Evolutionary conservation across 2,329 filamentous ascomycete species (phyloP).

Genomic region (Daldinia sp.): DNA sequence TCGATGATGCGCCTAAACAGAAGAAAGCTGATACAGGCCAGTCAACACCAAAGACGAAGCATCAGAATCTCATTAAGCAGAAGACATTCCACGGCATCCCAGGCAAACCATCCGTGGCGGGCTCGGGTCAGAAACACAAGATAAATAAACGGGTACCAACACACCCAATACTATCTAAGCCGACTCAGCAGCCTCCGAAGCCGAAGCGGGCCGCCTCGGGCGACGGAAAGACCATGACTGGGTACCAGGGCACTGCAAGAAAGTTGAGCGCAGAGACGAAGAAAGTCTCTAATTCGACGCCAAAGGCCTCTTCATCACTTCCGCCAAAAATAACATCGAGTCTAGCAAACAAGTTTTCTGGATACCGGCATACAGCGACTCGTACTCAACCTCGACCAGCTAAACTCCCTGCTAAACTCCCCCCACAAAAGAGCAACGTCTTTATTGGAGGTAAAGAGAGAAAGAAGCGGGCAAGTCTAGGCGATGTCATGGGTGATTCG

Average conservation of each 20-base stretch:
- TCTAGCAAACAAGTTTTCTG: slow-evolving; percentile 36
- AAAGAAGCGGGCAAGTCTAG: slow-evolving; percentile 50
- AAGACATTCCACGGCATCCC: slow-evolving; percentile 33
- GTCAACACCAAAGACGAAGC: slow-evolving; percentile 2
- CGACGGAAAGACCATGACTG: slow-evolving; percentile 36
- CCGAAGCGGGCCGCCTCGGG: slow-evolving; percentile 16
- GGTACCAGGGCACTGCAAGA: slow-evolving; percentile 50
- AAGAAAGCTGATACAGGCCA: slow-evolving; percentile 22
- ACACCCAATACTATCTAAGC: slow-evolving; percentile 20
- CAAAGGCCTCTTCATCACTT: slow-evolving; percentile 11
- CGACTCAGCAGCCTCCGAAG: slow-evolving; percentile 9
- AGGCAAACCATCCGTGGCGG: background rate
- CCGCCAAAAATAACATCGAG: slow-evolving; percentile 31
- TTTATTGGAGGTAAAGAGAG: slow-evolving; percentile 54
- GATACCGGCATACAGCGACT: slow-evolving; percentile 42
- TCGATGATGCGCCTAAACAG: slow-evolving; percentile 43
- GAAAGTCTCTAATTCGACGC: slow-evolving; percentile 3
- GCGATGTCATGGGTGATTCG: slow-evolving; percentile 52
- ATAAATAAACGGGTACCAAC: slow-evolving; percentile 14
- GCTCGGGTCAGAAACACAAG: slow-evolving; percentile 1
- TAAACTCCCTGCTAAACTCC: slow-evolving; percentile 10
- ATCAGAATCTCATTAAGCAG: slow-evolving; percentile 34
- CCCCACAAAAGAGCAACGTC: slow-evolving; percentile 50
- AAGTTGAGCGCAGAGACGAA: slow-evolving; percentile 35
- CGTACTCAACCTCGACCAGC: slow-evolving; percentile 35